A percentile compares a stretch with the other conserved stretches of the same genome.
Conservation (phyloP, 2,329 filamentous ascomycete genomes). For the Calonectria naviculata region DNA sequence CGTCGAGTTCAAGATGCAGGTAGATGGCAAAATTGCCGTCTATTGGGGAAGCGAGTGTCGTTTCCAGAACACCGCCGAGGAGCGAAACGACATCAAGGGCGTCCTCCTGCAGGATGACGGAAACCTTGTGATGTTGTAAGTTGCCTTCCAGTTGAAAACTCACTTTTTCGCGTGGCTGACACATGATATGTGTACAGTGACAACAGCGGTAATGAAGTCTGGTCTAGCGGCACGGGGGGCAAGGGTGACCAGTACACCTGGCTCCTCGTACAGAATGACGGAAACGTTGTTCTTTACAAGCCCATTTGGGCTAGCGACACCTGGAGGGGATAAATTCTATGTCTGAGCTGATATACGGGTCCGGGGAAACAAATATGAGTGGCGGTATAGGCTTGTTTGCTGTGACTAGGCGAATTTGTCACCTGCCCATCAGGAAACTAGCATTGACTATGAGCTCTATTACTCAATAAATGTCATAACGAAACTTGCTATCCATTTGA, state of each 20-base stretch:
- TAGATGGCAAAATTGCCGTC: conserved; percentile 44
- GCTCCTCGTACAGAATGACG: background rate
- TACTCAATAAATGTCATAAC: too few species aligned
- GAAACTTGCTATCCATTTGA: too few species aligned
- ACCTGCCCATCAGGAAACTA: too few species aligned
- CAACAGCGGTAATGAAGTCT: background rate
- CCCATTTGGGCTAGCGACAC: background rate
- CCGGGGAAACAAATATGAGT: too few species aligned
- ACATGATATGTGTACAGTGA: background rate
- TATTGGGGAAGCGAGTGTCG: conserved; percentile 43
- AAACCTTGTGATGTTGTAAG: conserved; percentile 47
- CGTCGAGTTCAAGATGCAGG: conserved; percentile 46
- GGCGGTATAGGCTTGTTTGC: too few species aligned
- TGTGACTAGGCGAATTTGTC: too few species aligned
- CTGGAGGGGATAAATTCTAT: too few species aligned
- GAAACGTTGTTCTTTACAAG: background rate
- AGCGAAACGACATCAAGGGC: conserved; percentile 43
- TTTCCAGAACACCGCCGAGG: conserved; percentile 43
- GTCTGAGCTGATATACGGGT: too few species aligned
- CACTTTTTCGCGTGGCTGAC: background rate
- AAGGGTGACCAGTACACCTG: background rate
- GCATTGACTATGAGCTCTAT: too few species aligned
- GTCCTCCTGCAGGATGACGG: conserved; percentile 44
- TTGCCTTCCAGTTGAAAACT: background rate
- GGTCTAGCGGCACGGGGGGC: background rate